phyloP scores from a whole-genome alignment of 306 rosid species.

The Dalbergia oliveri region DNA sequence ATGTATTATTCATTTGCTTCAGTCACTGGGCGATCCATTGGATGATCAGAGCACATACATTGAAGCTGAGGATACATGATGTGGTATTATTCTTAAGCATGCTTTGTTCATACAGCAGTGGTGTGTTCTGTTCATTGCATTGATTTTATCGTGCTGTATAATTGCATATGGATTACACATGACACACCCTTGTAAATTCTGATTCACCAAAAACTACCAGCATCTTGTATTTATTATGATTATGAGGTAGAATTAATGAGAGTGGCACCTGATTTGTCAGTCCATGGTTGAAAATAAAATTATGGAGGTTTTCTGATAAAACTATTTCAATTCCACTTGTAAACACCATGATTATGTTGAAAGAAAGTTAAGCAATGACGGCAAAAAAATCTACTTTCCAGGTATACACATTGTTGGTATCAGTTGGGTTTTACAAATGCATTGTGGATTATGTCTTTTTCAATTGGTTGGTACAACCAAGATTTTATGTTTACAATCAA shows the following conservation, averaged over 20 bases:
- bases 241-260: not conserved
- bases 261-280: slow-evolving; percentile 12
- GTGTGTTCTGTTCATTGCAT: slow-evolving; percentile 22
- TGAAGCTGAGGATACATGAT: slow-evolving; percentile 40
- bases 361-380: not conserved
- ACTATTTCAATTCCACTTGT: not conserved
- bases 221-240: slow-evolving; percentile 19
- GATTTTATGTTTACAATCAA: too few species aligned
- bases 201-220: slow-evolving; percentile 20
- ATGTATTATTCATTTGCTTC: slow-evolving; percentile 40
- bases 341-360: not conserved
- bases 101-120: not conserved
- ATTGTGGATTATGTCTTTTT: not conserved
- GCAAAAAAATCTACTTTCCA: not conserved
- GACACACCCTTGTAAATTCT: slow-evolving; percentile 45
- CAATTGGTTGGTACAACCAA: not conserved
- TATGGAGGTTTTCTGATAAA: not conserved
- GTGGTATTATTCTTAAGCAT: slow-evolving; percentile 7
- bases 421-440: not conserved
- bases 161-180: slow-evolving; percentile 33
- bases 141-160: slow-evolving; percentile 1
- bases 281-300: slow-evolving; percentile 27
- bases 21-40: slow-evolving; percentile 48
- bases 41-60: slow-evolving; percentile 44
- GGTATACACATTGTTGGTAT: not conserved